phyloP scores from a whole-genome alignment of 2,329 filamentous ascomycete genomes.

The Fusarium tricinctum region DNA sequence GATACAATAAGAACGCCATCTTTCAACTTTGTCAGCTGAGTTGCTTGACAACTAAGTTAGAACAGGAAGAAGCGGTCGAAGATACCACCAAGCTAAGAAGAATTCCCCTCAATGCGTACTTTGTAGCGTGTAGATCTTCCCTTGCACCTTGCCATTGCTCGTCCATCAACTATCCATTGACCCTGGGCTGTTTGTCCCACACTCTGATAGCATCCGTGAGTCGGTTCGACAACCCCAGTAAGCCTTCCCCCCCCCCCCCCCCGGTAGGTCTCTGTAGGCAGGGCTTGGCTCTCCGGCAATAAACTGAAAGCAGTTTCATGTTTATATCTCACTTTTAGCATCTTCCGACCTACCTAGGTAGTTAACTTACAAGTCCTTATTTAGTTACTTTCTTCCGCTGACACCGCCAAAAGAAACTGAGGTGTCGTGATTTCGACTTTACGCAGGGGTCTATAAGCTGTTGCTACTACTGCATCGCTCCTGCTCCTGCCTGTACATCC shows the following conservation, averaged over 20 bases:
- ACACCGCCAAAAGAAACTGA: conserved; percentile 23
- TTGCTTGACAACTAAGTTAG: background rate
- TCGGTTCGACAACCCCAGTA: conserved; percentile 21
- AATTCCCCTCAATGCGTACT: conserved; percentile 15
- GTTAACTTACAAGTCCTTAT: background rate
- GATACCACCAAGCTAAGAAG: conserved; percentile 1
- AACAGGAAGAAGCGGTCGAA: conserved; percentile 27
- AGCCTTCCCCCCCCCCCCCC: conserved; percentile 13
- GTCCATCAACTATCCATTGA: conserved; percentile 20
- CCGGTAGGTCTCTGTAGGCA: conserved; percentile 17
- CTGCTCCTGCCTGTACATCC: conserved; percentile 26
- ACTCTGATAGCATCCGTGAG: conserved; percentile 25
- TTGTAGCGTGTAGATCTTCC: conserved; percentile 29
- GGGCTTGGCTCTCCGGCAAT: conserved; percentile 37
- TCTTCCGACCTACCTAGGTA: conserved; percentile 12
- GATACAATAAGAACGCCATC: conserved; percentile 23
- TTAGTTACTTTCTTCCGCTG: conserved; percentile 13
- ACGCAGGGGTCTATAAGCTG: conserved; percentile 32
- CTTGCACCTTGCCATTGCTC: background rate
- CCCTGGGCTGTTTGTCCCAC: conserved; percentile 31
- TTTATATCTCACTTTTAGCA: conserved; percentile 5
- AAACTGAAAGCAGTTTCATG: conserved; percentile 15
- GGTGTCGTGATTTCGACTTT: conserved; percentile 33
- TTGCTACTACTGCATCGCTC: conserved; percentile 10
- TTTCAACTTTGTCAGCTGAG: conserved; percentile 24